phyloP scores from a whole-genome alignment of 352 stramenopile species.

The Globisporangium perplexum region DNA sequence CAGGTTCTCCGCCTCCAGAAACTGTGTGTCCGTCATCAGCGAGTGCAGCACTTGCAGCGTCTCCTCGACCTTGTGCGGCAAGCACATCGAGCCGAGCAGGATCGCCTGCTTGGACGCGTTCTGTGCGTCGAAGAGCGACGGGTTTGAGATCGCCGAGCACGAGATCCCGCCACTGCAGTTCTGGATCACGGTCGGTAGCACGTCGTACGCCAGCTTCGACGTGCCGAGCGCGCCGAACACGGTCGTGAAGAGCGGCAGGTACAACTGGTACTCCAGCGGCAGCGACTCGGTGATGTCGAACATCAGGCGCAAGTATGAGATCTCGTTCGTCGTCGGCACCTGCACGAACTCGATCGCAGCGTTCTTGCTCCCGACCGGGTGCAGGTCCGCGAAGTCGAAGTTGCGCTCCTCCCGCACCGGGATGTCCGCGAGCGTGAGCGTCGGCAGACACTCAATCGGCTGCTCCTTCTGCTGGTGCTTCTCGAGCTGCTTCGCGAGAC shows the following conservation, averaged over 20 bases:
- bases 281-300: constrained; percentile 49
- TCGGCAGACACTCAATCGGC: constrained; percentile 69
- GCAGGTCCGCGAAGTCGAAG: constrained; percentile 35
- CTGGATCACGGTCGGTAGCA: constrained; percentile 62
- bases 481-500: constrained; percentile 38
- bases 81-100: constrained; percentile 56
- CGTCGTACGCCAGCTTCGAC: constrained; percentile 55
- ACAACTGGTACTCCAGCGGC: constrained; percentile 56
- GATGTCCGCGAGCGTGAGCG: constrained; percentile 66
- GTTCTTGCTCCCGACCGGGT: constrained; percentile 18
- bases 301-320: constrained; percentile 73
- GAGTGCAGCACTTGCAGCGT: constrained; percentile 52
- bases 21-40: constrained; percentile 73
- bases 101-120: constrained; percentile 48
- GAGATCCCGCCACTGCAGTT: constrained; percentile 77
- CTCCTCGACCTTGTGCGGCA: constrained; percentile 70
- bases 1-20: constrained; percentile 59
- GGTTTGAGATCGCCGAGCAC: constrained; percentile 42
- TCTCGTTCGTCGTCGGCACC: constrained; percentile 76
- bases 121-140: constrained; percentile 44
- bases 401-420: constrained; percentile 39
- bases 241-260: constrained; percentile 62
- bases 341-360: constrained; percentile 45
- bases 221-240: constrained; percentile 75
- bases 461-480: constrained; percentile 60